Percentiles rank a stretch among this genome's conserved stretches.
These are phyloP conservation scores for Zychaea mexicana DNA, from an alignment of 371 early-diverging fungal species.

Conservation along the genomic window DNA sequence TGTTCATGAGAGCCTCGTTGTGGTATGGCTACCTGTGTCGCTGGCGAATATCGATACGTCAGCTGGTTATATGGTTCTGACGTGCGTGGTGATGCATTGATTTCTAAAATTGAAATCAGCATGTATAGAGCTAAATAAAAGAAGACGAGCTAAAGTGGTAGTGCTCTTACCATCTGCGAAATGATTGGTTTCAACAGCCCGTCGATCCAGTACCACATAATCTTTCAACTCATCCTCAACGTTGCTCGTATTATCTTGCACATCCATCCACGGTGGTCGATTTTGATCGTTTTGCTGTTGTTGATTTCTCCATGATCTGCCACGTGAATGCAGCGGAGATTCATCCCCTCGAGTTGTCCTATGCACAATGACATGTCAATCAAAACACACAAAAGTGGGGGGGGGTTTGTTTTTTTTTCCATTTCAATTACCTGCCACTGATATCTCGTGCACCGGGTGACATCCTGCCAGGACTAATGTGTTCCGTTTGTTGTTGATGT, in stretches of 20 bases:
- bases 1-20: conserved; percentile 12
- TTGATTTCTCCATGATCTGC: neutral
- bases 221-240: conserved; percentile 69
- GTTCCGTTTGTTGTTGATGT: no score
- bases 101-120: conserved; percentile 10
- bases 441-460: neutral
- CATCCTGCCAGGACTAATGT: neutral
- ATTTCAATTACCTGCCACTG: neutral
- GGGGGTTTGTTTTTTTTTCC: no score
- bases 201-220: conserved; percentile 86
- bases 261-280: neutral
- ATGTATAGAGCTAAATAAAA: no score
- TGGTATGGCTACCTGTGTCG: conserved; percentile 21
- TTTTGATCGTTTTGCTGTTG: conserved; percentile 7
- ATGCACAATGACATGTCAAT: neutral
- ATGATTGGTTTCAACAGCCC: conserved; percentile 84
- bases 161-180: conserved; percentile 84
- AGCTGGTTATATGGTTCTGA: neutral
- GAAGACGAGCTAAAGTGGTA: no score
- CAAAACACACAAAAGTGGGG: neutral
- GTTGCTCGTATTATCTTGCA: neutral
- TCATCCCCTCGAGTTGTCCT: neutral
- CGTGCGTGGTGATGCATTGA: conserved; percentile 24
- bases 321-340: conserved; percentile 7
- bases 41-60: conserved; percentile 2